These are phyloP conservation scores for Cylindrodendrum hubeiense DNA, from an alignment of 2,329 filamentous ascomycete genomes.

Conservation along the genomic window DNA sequence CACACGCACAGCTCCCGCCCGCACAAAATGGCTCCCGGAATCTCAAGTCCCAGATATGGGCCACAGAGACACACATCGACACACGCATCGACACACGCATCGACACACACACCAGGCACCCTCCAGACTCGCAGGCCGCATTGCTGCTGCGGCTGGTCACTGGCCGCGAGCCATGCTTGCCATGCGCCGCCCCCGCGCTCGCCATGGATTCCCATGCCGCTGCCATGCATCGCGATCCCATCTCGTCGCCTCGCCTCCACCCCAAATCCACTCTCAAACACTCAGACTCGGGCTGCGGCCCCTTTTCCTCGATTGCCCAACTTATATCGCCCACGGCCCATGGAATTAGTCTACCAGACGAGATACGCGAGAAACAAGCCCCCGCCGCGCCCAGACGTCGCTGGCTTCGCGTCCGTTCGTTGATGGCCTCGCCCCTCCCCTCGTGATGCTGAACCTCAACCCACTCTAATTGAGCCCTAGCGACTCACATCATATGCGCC, in stretches of 20 bases:
- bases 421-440: constrained; percentile 25
- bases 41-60: constrained; percentile 3
- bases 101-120: background rate
- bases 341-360: constrained; percentile 31
- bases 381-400: constrained; percentile 23
- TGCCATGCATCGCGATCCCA: constrained; percentile 36
- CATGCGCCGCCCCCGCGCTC: constrained; percentile 30
- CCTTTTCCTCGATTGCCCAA: constrained; percentile 21
- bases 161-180: constrained; percentile 23
- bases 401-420: constrained; percentile 16
- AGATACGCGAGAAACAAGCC: constrained; percentile 46
- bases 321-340: constrained; percentile 5
- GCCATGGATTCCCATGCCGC: constrained; percentile 33
- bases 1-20: constrained; percentile 38
- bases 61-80: constrained; percentile 22
- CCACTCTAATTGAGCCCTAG: constrained; percentile 22
- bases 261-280: constrained; percentile 24
- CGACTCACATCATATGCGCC: constrained; percentile 17
- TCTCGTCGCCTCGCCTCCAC: constrained; percentile 27
- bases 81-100: background rate
- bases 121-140: background rate
- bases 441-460: constrained; percentile 39
- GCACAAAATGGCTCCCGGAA: constrained; percentile 29
- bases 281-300: constrained; percentile 8
- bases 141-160: constrained; percentile 16